Percentiles rank a stretch among this genome's conserved stretches.
phyloP scores from a whole-genome alignment of 345 rosid species.

The Cardamine resedifolia region DNA sequence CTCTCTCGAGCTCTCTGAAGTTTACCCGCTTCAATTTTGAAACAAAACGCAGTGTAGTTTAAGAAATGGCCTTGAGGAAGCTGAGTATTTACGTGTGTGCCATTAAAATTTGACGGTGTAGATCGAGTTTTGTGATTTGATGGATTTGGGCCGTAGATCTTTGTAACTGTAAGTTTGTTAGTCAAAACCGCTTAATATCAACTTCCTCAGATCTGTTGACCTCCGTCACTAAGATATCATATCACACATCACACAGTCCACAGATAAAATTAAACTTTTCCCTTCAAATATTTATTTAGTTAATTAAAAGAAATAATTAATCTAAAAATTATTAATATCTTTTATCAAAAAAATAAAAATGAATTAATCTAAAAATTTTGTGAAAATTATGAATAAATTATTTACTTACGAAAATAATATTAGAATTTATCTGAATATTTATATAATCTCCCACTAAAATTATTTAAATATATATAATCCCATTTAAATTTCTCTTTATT shows the following conservation, averaged over 20 bases:
- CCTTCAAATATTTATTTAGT: too few species aligned
- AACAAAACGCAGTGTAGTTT: not conserved
- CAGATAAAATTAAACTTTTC: too few species aligned
- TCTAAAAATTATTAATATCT: too few species aligned
- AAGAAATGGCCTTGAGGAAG: not conserved
- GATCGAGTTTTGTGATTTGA: not conserved
- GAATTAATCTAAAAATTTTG: too few species aligned
- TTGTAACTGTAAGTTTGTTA: conserved; percentile 20
- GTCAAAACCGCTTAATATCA: not conserved
- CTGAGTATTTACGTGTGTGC: not conserved
- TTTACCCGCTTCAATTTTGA: conserved; percentile 22
- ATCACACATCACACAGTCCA: too few species aligned
- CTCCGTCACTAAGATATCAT: not conserved
- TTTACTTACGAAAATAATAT: too few species aligned
- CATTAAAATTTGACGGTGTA: not conserved
- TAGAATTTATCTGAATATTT: too few species aligned
- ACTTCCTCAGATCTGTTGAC: not conserved
- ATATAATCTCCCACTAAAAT: too few species aligned
- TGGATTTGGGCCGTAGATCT: not conserved
- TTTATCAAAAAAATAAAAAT: not conserved
- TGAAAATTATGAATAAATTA: too few species aligned
- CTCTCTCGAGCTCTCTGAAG: not conserved
- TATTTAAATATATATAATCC: not conserved
- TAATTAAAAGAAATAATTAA: too few species aligned
- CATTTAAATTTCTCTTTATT: too few species aligned